Percentiles rank a stretch among this genome's conserved stretches.
phyloP scores from a whole-genome alignment of 2,329 filamentous ascomycete genomes.

The Aspergillus udagawae region DNA sequence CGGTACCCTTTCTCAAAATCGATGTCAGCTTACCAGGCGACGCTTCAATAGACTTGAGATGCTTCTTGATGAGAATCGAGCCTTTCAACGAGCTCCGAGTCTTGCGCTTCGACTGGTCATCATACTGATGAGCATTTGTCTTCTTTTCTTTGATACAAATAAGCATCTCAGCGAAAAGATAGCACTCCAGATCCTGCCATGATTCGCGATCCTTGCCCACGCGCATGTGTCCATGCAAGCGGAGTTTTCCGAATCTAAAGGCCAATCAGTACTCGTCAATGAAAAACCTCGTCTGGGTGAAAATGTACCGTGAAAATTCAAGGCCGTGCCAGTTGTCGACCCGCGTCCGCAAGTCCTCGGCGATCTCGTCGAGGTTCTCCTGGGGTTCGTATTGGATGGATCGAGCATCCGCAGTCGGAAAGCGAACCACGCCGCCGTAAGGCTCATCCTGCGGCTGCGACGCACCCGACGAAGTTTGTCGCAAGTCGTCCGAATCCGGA shows the following conservation, averaged over 20 bases:
- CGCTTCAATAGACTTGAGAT: slow-evolving; percentile 82
- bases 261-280: background rate
- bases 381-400: slow-evolving; percentile 70
- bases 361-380: slow-evolving; percentile 76
- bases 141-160: slow-evolving; percentile 99
- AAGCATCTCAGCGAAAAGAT: slow-evolving; percentile 96
- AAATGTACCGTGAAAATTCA: slow-evolving; percentile 70
- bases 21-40: slow-evolving; percentile 38
- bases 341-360: slow-evolving; percentile 75
- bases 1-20: background rate
- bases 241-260: slow-evolving; percentile 81
- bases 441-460: slow-evolving; percentile 45
- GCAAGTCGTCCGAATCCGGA: slow-evolving; percentile 75
- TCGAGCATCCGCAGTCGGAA: slow-evolving; percentile 46
- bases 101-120: slow-evolving; percentile 56
- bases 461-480: slow-evolving; percentile 49
- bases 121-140: slow-evolving; percentile 58
- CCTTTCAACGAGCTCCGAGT: slow-evolving; percentile 88
- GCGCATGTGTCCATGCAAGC: slow-evolving; percentile 81
- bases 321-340: slow-evolving; percentile 99
- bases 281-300: background rate
- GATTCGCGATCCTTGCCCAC: slow-evolving; percentile 95
- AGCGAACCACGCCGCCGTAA: slow-evolving; percentile 52
- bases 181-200: slow-evolving; percentile 98
- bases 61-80: slow-evolving; percentile 97